A percentile compares a stretch with the other conserved stretches of the same genome.
Evolutionary conservation across 139 green algal genomes (phyloP).

Genomic region (Pleodorina starrii): DNA sequence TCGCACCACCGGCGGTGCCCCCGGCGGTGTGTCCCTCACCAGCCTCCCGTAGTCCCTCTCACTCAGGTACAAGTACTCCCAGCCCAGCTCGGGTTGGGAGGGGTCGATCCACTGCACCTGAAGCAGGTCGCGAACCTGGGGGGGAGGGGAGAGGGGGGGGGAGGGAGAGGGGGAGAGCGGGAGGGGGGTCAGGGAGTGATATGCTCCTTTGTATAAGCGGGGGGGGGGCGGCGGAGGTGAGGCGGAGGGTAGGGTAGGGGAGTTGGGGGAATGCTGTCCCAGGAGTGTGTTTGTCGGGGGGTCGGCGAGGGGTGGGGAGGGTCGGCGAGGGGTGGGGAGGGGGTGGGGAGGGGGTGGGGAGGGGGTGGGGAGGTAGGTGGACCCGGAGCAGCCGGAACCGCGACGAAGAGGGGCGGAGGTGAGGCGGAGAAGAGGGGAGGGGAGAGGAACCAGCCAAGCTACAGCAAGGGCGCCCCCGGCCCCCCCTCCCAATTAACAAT

Average conservation of each 20-base stretch:
- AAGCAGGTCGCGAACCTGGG: conserved; percentile 54
- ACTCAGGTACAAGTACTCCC: conserved; percentile 94
- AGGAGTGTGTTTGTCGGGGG: too few species aligned
- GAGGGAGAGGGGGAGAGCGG: too few species aligned
- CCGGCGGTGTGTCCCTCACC: background rate
- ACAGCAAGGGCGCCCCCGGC: too few species aligned
- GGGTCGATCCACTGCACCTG: conserved; percentile 85
- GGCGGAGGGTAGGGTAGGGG: background rate
- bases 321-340: background rate
- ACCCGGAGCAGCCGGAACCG: background rate
- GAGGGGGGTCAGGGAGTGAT: background rate
- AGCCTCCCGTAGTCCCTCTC: conserved; percentile 86
- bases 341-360: background rate
- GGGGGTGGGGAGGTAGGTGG: background rate
- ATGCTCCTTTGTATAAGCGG: too few species aligned
- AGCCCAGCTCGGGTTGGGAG: conserved; percentile 83
- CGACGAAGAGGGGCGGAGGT: background rate
- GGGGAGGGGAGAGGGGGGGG: background rate
- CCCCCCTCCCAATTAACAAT: too few species aligned
- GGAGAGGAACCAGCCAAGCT: background rate
- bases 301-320: background rate
- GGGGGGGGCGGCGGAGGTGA: background rate
- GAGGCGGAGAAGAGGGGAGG: background rate
- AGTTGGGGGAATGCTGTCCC: background rate
- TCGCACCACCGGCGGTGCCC: conserved; percentile 1